Evolutionary conservation across 2,329 filamentous ascomycete genomes (phyloP).

Genomic region (Aspergillus piperis): DNA sequence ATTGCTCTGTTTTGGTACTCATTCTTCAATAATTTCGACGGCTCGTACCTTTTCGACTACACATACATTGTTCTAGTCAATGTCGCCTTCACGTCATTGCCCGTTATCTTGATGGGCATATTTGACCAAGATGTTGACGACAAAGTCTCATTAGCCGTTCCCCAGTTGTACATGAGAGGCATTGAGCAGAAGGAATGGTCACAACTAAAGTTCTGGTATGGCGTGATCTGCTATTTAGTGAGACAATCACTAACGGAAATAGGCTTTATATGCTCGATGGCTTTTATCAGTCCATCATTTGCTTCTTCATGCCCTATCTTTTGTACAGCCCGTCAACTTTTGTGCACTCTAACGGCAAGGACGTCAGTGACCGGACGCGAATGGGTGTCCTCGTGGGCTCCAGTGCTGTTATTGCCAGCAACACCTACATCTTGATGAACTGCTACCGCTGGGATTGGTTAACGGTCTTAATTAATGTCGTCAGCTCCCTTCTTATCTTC

Average conservation of each 20-base stretch:
- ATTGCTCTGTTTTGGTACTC: constrained; percentile 97
- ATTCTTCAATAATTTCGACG: constrained; percentile 93
- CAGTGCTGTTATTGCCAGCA: constrained; percentile 83
- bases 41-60: constrained; percentile 96
- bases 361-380: constrained; percentile 75
- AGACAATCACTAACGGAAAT: constrained; percentile 29
- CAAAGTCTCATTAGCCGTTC: constrained; percentile 87
- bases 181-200: constrained; percentile 98
- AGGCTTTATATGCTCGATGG: constrained; percentile 95
- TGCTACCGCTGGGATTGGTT: constrained; percentile 99
- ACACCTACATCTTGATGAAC: constrained; percentile 92
- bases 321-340: constrained; percentile 71
- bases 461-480: constrained; percentile 75
- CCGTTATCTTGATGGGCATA: constrained; percentile 93
- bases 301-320: constrained; percentile 89
- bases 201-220: constrained; percentile 89
- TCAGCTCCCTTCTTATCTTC: constrained; percentile 87
- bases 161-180: constrained; percentile 90
- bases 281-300: constrained; percentile 89
- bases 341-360: constrained; percentile 69
- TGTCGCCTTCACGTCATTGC: constrained; percentile 91
- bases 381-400: constrained; percentile 87
- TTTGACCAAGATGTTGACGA: constrained; percentile 97
- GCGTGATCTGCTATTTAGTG: background rate
- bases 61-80: constrained; percentile 97